Evolutionary conservation across 176 grass and related monocot species (phyloP), one percentile per base, ranked within the genome.

Genomic region (Triticum timopheevii): DNA sequence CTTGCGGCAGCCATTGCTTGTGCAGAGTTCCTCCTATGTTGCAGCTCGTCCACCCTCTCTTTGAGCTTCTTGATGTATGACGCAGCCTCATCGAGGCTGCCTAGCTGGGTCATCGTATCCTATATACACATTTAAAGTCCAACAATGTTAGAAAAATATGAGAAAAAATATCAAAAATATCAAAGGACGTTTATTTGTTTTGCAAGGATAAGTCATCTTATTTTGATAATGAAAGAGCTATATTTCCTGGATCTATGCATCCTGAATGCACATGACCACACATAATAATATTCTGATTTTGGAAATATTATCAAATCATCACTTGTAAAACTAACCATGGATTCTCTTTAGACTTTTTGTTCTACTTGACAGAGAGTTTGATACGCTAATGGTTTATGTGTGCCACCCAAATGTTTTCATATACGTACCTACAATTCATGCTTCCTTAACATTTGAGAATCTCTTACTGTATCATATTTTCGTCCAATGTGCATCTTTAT

Each of bases 51-150:
- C 10, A 97, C 77, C 67, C 68, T 97, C 66, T 83, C 80, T 78
- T 88, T 84, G 38, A 97, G 92, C 64, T 68, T 80, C 20, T 76
- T 86, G 65, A 94, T 97, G 74, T 94, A 97, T 0, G 61, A 50
- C 2, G 76, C 78, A 4, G 90, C 94, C 86, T 83, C 76, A 3
- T 89, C 88, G 52, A 97, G 64, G 86, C 82, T 84, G 42, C 87
- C 72, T 63, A 87, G 17, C 45, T 91, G 86, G 3, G 83, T 86
- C 83, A 75, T 27, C 2, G 59, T 52, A 25, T 73, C 65, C 94
- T 97, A 69, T 13, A 56, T 35, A 77, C n/a, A 28, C 16, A 72
- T 72, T 45, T 15, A 1, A 20, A 1, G 7, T 47, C 17, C 25
- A 23, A 10, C 8, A 19, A 3, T 30, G 44, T 52, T 49, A 17